Evolutionary conservation across 1,284 basidiomycete species (phyloP).

Genomic region (Rhodotorula sp.): DNA sequence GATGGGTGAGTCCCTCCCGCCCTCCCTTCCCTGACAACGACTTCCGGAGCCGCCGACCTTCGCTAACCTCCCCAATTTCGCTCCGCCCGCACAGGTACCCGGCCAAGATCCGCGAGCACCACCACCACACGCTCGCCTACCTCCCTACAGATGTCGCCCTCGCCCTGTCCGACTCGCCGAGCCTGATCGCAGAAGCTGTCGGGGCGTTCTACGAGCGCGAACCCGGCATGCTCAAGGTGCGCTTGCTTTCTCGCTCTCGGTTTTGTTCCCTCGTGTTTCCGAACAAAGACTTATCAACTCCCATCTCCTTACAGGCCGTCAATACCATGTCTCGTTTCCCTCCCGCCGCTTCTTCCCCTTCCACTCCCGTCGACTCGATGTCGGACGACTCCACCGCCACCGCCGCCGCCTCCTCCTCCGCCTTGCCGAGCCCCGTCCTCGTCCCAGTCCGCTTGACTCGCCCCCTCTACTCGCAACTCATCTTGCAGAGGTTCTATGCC

Average conservation of each 20-base stretch:
- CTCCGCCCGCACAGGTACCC: constrained; percentile 58
- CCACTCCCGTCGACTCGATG: constrained; percentile 21
- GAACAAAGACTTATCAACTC: constrained; percentile 31
- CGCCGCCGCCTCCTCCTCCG: constrained; percentile 51
- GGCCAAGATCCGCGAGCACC: constrained; percentile 62
- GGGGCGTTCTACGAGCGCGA: constrained; percentile 93
- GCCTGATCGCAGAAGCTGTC: constrained; percentile 76
- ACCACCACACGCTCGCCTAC: constrained; percentile 75
- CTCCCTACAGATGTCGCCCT: constrained; percentile 74
- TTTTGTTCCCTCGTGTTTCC: constrained; percentile 17
- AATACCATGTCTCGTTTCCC: constrained; percentile 85
- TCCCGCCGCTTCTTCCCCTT: constrained; percentile 54
- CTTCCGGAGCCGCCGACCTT: background rate
- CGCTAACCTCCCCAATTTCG: background rate
- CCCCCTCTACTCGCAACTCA: constrained; percentile 85
- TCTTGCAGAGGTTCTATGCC: constrained; percentile 86
- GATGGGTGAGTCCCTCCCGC: constrained; percentile 55
- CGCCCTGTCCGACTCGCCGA: constrained; percentile 63
- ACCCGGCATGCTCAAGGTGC: constrained; percentile 76
- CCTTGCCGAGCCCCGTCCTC: constrained; percentile 21
- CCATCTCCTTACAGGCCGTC: constrained; percentile 59
- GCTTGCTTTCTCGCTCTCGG: constrained; percentile 39
- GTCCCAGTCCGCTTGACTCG: constrained; percentile 72
- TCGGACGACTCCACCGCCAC: constrained; percentile 41
- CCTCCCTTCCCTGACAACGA: background rate